Conservation (phyloP, 768 basidiomycete species). For the Terana coerulea region DNA sequence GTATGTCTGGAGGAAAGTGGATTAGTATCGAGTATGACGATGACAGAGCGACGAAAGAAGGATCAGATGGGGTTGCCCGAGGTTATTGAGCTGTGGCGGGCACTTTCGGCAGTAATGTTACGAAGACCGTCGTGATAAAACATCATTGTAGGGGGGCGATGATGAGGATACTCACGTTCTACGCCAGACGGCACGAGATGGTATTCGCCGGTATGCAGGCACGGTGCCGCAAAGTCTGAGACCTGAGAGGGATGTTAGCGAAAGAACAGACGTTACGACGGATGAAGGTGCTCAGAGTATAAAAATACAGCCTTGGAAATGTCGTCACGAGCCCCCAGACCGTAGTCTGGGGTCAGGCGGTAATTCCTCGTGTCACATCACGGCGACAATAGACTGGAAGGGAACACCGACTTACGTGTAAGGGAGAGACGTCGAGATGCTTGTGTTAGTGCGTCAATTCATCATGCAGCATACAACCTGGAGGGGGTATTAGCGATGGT, state of each 20-base stretch:
- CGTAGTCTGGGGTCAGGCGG: slow-evolving; percentile 63
- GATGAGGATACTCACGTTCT: slow-evolving; percentile 4
- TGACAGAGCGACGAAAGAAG: slow-evolving; percentile 7
- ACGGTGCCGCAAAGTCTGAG: no score
- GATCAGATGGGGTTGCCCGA: slow-evolving; percentile 83
- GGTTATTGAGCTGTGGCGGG: slow-evolving; percentile 85
- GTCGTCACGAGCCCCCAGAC: slow-evolving; percentile 54
- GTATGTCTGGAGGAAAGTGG: not conserved
- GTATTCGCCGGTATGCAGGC: no score
- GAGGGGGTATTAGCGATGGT: slow-evolving; percentile 6
- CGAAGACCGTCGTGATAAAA: slow-evolving; percentile 92
- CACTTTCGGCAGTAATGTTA: slow-evolving; percentile 79
- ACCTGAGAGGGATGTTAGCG: not conserved
- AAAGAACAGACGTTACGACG: not conserved
- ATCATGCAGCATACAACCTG: not conserved
- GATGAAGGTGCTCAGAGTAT: slow-evolving; percentile 43
- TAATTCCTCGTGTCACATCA: slow-evolving; percentile 80
- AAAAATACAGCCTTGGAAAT: slow-evolving; percentile 79
- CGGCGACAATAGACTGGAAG: slow-evolving; percentile 15
- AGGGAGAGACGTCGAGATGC: no score
- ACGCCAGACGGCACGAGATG: no score
- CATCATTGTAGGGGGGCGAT: slow-evolving; percentile 47
- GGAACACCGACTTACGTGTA: no score
- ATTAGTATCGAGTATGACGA: slow-evolving; percentile 1
- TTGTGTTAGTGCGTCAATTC: not conserved